A percentile compares a stretch with the other conserved stretches of the same genome.
These are phyloP conservation scores for Exserohilum turcica DNA, from an alignment of 2,329 filamentous ascomycete species.

Conservation along the genomic window DNA sequence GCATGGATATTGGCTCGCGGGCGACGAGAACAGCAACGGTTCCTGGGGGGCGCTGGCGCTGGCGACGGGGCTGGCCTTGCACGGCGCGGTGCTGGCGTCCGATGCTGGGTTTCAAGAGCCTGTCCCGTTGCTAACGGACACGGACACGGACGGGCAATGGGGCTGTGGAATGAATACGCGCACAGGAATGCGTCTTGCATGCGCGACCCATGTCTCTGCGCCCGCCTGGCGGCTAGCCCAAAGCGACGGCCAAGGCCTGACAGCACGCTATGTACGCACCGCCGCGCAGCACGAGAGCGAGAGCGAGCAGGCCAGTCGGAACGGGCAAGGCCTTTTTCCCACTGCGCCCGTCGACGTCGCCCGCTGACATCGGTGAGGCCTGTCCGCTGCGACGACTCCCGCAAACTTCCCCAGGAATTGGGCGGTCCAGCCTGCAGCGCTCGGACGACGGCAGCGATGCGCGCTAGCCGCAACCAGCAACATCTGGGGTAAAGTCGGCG, in stretches of 20 bases:
- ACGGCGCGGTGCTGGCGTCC: conserved; percentile 15
- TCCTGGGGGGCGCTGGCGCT: conserved; percentile 21
- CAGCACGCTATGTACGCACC: conserved; percentile 23
- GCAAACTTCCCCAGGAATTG: conserved; percentile 18
- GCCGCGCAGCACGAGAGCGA: too few species aligned
- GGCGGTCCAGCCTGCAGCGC: conserved; percentile 16
- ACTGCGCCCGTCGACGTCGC: too few species aligned
- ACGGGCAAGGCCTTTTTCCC: too few species aligned
- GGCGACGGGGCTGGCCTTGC: conserved; percentile 7
- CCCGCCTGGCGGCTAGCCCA: conserved; percentile 30
- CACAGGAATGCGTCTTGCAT: conserved; percentile 27
- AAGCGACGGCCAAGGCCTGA: conserved; percentile 25
- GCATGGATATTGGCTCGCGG: conserved; percentile 25
- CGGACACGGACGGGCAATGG: conserved; percentile 21
- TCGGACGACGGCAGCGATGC: conserved; percentile 11
- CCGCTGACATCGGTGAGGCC: conserved; percentile 9
- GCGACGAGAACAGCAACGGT: conserved; percentile 14
- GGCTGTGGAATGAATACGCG: conserved; percentile 24
- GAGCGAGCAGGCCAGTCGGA: conserved; percentile 7
- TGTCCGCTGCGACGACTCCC: conserved; percentile 1
- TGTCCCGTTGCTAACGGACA: conserved; percentile 1
- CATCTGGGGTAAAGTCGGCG: conserved; percentile 19
- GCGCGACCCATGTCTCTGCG: conserved; percentile 22
- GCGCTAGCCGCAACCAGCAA: conserved; percentile 17
- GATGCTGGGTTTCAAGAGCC: conserved; percentile 35